Percentiles rank a stretch among this genome's conserved stretches.
These are phyloP conservation scores for Xylaria sp. DNA, from an alignment of 2,329 filamentous ascomycete genomes.

Conservation along the genomic window DNA sequence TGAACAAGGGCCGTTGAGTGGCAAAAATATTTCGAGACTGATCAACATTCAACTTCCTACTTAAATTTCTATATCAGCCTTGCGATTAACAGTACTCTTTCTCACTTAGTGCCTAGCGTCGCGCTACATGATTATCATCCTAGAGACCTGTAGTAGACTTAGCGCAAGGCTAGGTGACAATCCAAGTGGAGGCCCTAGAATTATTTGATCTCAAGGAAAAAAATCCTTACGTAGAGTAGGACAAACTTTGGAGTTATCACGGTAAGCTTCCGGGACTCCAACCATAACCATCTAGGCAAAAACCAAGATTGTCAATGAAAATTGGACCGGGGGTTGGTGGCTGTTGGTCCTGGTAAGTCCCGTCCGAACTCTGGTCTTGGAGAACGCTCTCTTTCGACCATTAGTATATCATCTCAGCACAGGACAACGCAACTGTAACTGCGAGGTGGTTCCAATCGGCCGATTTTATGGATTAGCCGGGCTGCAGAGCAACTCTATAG, in stretches of 20 bases:
- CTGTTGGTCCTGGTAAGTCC: conserved; percentile 14
- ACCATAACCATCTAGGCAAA: conserved; percentile 7
- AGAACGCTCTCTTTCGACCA: conserved; percentile 18
- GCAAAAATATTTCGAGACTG: no score
- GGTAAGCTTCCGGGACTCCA: conserved; percentile 21
- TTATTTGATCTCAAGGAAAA: conserved; percentile 10
- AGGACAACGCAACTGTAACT: neutral
- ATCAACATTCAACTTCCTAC: no score
- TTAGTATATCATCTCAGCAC: neutral
- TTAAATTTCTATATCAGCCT: no score
- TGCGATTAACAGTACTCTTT: no score
- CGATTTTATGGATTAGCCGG: conserved; percentile 6
- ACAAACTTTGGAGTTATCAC: neutral
- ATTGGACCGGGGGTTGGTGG: neutral
- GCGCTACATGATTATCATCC: no score
- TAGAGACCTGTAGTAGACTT: conserved; percentile 10
- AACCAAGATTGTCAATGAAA: conserved; percentile 16
- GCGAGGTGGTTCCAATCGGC: neutral
- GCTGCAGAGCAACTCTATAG: neutral
- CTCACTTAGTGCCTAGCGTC: no score
- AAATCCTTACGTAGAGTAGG: neutral
- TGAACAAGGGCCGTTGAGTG: no score
- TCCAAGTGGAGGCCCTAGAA: conserved; percentile 20
- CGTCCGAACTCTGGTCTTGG: conserved; percentile 17
- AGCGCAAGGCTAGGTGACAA: conserved; percentile 15